phyloP scores from a whole-genome alignment of 1,284 basidiomycete species.

The Irpex sp. region DNA sequence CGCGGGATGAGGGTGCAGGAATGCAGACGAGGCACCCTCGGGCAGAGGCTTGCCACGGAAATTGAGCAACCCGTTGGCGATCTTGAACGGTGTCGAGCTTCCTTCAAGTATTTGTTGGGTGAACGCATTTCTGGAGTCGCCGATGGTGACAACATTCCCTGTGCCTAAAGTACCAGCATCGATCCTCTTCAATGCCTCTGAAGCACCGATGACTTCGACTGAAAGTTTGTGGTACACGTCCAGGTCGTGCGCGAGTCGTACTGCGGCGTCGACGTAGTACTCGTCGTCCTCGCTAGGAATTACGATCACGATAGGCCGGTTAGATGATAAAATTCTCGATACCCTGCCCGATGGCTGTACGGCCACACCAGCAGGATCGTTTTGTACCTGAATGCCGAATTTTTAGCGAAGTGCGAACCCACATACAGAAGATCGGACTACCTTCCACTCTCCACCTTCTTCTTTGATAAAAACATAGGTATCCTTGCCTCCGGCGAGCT shows the following conservation, averaged over 20 bases:
- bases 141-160: slow-evolving; percentile 59
- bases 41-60: slow-evolving; percentile 15
- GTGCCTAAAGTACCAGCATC: slow-evolving; percentile 18
- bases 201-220: slow-evolving; percentile 47
- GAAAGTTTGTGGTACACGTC: slow-evolving; percentile 68
- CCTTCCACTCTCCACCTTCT: slow-evolving; percentile 13
- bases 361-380: background rate
- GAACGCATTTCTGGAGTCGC: slow-evolving; percentile 22
- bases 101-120: slow-evolving; percentile 16
- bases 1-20: slow-evolving; percentile 64
- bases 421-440: background rate
- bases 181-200: slow-evolving; percentile 29
- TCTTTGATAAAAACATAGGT: background rate
- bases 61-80: slow-evolving; percentile 15
- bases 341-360: slow-evolving; percentile 49
- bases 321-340: slow-evolving; percentile 54
- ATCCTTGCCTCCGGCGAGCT: background rate
- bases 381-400: background rate
- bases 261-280: slow-evolving; percentile 40
- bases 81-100: slow-evolving; percentile 26
- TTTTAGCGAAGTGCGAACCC: background rate
- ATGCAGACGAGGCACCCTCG: slow-evolving; percentile 45
- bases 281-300: slow-evolving; percentile 32
- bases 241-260: slow-evolving; percentile 63
- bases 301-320: slow-evolving; percentile 50